phyloP scores from a whole-genome alignment of 352 stramenopile species.

The Saprolegnia diclina region DNA sequence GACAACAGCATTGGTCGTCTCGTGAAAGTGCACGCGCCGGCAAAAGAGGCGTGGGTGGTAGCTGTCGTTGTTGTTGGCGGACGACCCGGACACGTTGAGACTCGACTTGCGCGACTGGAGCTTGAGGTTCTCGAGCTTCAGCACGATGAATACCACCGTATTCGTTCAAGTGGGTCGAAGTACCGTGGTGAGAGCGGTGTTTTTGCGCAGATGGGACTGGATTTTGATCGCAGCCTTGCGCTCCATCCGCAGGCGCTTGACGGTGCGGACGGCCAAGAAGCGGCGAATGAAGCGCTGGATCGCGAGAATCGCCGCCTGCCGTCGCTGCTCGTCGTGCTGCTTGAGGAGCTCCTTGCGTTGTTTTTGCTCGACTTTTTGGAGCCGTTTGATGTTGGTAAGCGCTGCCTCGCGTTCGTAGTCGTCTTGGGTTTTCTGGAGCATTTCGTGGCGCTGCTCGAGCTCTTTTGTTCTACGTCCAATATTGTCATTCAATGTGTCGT shows the following conservation, averaged over 20 bases:
- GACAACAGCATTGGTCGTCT: not conserved
- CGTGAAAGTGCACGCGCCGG: constrained; percentile 11
- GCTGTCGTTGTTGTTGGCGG: not conserved
- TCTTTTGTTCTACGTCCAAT: not conserved
- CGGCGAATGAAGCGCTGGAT: not conserved
- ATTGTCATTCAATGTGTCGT: not conserved
- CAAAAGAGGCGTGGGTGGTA: constrained; percentile 26
- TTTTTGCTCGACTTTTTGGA: constrained; percentile 14
- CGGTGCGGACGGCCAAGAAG: constrained; percentile 6
- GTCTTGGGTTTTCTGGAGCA: constrained; percentile 13
- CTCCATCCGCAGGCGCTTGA: not conserved
- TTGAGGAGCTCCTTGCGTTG: constrained; percentile 22
- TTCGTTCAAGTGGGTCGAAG: not conserved
- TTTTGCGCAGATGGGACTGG: constrained; percentile 22
- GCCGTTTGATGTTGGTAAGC: not conserved
- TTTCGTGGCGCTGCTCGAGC: constrained; percentile 13
- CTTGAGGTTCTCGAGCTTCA: constrained; percentile 23
- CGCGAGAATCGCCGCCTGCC: not conserved
- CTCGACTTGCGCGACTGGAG: constrained; percentile 23
- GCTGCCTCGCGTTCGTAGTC: constrained; percentile 19
- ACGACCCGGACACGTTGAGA: not conserved
- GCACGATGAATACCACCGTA: not conserved
- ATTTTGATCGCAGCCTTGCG: constrained; percentile 24
- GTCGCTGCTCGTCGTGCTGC: not conserved
- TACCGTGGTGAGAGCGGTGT: constrained; percentile 16